Percentiles rank a stretch among this genome's conserved stretches.
Conservation (phyloP, 371 early-diverging fungal genomes). For the Syncephalastrum contaminatum region DNA sequence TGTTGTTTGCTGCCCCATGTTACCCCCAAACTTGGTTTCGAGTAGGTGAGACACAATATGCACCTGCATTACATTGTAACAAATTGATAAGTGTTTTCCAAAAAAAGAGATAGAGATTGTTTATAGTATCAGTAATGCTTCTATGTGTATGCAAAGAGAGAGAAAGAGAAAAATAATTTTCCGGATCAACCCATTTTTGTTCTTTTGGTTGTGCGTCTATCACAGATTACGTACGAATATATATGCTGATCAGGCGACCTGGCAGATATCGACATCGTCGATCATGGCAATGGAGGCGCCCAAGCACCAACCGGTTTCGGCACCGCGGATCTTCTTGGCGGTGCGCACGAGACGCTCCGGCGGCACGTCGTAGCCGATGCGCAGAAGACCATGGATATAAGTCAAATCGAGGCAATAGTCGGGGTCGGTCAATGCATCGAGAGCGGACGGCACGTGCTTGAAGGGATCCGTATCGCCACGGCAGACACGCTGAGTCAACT, state of each 20-base stretch:
- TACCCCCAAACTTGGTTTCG: too few relatives aligned
- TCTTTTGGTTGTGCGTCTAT: too few relatives aligned
- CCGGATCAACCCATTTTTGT: too few relatives aligned
- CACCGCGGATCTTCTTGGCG: slow-evolving; percentile 87
- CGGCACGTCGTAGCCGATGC: slow-evolving; percentile 81
- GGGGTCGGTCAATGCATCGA: slow-evolving; percentile 51
- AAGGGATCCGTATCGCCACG: slow-evolving; percentile 44
- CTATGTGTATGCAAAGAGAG: neutral
- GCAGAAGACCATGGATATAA: slow-evolving; percentile 80
- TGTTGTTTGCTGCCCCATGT: too few relatives aligned
- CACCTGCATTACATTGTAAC: too few relatives aligned
- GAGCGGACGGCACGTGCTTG: slow-evolving; percentile 34
- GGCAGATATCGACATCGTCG: slow-evolving; percentile 44
- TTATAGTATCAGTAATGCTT: slow-evolving; percentile 10
- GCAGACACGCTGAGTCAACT: slow-evolving; percentile 68
- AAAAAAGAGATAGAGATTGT: neutral
- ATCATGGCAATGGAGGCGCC: slow-evolving; percentile 88
- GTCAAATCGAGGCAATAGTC: slow-evolving; percentile 87
- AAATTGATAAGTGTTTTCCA: slow-evolving; percentile 1
- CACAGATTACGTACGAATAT: neutral
- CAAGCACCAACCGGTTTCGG: slow-evolving; percentile 96
- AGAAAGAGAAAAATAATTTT: too few relatives aligned
- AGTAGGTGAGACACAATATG: too few relatives aligned
- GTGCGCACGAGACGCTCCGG: slow-evolving; percentile 71
- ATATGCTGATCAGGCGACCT: slow-evolving; percentile 5